phyloP scores from a whole-genome alignment of 352 stramenopile genomes.

The Globisporangium barbulae region DNA sequence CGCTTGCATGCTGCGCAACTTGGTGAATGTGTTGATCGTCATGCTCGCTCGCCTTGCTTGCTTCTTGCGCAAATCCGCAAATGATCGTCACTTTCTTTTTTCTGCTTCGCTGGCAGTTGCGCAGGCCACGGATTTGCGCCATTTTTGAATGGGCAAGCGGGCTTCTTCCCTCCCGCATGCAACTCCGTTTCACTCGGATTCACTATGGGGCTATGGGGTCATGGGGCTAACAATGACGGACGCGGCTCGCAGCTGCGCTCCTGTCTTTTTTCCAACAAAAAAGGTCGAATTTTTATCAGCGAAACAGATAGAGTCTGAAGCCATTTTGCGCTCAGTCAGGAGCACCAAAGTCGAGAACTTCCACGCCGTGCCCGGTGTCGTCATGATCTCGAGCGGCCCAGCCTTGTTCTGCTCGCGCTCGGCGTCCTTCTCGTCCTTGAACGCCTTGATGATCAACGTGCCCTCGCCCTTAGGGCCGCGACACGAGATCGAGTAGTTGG shows the following conservation, averaged over 20 bases:
- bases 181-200: not conserved
- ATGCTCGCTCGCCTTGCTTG: constrained; percentile 2
- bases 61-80: constrained; percentile 1
- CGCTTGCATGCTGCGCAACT: constrained; percentile 5
- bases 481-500: constrained; percentile 74
- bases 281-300: too few relatives aligned
- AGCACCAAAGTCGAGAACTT: constrained; percentile 76
- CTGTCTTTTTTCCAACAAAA: too few relatives aligned
- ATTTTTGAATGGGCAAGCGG: not conserved
- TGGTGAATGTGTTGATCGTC: constrained; percentile 1
- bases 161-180: not conserved
- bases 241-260: too few relatives aligned
- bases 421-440: constrained; percentile 41
- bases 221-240: not conserved
- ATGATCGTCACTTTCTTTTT: constrained; percentile 7
- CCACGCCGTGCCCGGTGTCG: too few relatives aligned
- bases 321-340: constrained; percentile 53
- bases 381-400: constrained; percentile 30
- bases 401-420: constrained; percentile 12
- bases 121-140: not conserved
- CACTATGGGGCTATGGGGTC: constrained; percentile 2
- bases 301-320: too few relatives aligned
- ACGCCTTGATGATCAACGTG: constrained; percentile 73
- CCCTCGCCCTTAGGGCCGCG: constrained; percentile 60
- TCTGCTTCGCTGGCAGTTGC: not conserved